Base-by-base conservation (phyloP, 2,329 filamentous ascomycete genomes). In the Chaetomium strumarium region DNA sequence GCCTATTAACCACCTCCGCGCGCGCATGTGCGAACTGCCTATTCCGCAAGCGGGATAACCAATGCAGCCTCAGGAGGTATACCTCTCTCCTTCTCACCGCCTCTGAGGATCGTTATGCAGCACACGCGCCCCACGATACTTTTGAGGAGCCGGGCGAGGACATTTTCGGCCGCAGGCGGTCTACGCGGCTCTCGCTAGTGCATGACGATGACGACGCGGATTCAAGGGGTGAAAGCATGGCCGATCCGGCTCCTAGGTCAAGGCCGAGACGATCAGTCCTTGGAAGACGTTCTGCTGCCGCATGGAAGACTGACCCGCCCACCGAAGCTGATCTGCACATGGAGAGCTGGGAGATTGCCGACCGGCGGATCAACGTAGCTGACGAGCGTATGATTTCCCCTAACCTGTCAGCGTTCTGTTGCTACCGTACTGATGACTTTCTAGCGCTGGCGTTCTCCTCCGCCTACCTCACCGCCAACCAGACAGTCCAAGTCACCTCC, bases 261-360 rank as follows among this genome's bases (percentile, higher is more conserved):
- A 16, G 30, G 13, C 30, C 17, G 6, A n/a, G 30, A 33, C 40
- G 40, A n/a, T 9, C 33, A n/a, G 33, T 50, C 13, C 17, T 8
- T 24, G 3, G 12, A 3, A 38, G 13, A 16, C 36, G 8, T 12
- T 10, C 33, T 34, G 11, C 34, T 14, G 14, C 16, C 16, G 14
- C 12, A 7, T 42, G 40, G 40, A 42, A 30, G 20, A 14, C 5
- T 6, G 14, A 7, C 5, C n/a, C 14, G 1, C 45, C 47, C 6
- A 14, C 53, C 0, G 46, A 56, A 31, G 37, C 46, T 2, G 49
- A 43, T 2, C 30, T 60, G 6, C 47, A 52, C 14, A 51, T 57
- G 42, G 59, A 60, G 17, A 51, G 57, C 7, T 61, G 59, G 59
- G 59, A 61, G 31, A 43, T 39, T 14, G 52, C 16, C 1, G 39